Base-by-base conservation (phyloP, 148 eudicot species). In the Rhododendron ferrugineum region DNA sequence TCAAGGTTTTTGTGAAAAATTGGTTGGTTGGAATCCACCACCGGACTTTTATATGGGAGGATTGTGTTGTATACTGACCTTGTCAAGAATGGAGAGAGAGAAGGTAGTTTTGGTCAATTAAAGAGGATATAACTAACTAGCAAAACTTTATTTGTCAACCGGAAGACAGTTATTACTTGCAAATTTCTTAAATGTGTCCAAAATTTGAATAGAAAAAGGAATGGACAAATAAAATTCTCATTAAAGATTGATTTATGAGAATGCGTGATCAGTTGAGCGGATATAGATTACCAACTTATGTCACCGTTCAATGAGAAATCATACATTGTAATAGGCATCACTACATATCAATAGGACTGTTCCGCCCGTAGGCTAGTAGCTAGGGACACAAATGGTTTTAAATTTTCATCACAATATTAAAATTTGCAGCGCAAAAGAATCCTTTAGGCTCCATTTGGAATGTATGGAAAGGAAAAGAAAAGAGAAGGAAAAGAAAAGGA, bases 31-130 rank as follows among this genome's bases (percentile, higher is more conserved):
- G 34, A 32, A 32, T 32, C 34, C 34, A 32, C 34, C 34, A 32
- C 34, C 34, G n/a, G n/a, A n/a, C n/a, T n/a, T n/a, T 32, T 32
- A 32, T n/a, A n/a, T 30, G 8, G 5, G 37, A 26, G 72, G 72
- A 66, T 66, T n/a, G 72, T 23, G 37, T 32, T 16, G 13, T 11
- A 8, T 18, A 72, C 30, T 47, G 79, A 83, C 47, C 6, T 73
- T 83, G 9, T 83, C 85, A 82, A 28, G 77, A 10, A 68, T 7
- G 20, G 79, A 23, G 85, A 32, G 85, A 28, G 74, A 26, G 36
- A 26, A 26, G n/a, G 18, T 0, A 26, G 72, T 36, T 62, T n/a
- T 62, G 75, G 84, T 66, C 58, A 82, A 44, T 66, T 30, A 36
- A 15, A 82, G 77, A 58, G 84, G 74, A 37, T 40, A 72, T 3